Base-by-base conservation (phyloP, 2,329 filamentous ascomycete genomes). In the Fusarium nygamai region DNA sequence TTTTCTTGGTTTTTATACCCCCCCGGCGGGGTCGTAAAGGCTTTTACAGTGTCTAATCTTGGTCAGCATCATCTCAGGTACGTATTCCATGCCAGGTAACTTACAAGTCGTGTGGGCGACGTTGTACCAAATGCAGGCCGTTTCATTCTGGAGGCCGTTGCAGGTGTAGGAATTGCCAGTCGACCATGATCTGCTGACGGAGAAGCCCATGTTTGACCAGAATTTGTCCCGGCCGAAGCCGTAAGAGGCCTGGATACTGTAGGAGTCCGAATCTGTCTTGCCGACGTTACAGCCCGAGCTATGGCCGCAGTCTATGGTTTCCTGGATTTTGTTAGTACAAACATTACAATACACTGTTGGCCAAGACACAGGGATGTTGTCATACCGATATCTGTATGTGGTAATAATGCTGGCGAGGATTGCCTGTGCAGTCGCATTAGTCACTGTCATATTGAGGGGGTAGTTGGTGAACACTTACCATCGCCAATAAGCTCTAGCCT, bases 181-280 rank as follows among this genome's bases (percentile, higher is more conserved):
- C 6, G 29, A 22, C 58, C 58, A 61, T 19, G 17, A 3, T 10
- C 43, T 29, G 4, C 27, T 31, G 14, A 61, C 58, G 8, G 22
- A 3, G 17, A 61, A 61, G 14, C 29, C 36, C 5, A 36, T 19
- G 36, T 5, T 36, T 36, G 9, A 1, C 44, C 24, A 46, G 5
- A 6, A 6, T 46, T 20, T 14, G 0, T 46, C 24, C 19, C 1
- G 24, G 24, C 44, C 12, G 27, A 9, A 0, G 41, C 0, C 17
- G 16, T 6, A 11, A 44, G 9, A 17, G 41, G 16, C n/a, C 6
- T 3, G 5, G 10, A 44, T 7, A 17, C 4, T 44, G 41, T 7
- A 10, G n/a, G 41, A 44, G 16, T 44, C 41, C n/a, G 41, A 12
- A 44, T 44, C n/a, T 44, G 41, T 17, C n/a, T 5, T 11, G 41